phyloP scores from a whole-genome alignment of 345 rosid genomes.

The Cardamine occulta region DNA sequence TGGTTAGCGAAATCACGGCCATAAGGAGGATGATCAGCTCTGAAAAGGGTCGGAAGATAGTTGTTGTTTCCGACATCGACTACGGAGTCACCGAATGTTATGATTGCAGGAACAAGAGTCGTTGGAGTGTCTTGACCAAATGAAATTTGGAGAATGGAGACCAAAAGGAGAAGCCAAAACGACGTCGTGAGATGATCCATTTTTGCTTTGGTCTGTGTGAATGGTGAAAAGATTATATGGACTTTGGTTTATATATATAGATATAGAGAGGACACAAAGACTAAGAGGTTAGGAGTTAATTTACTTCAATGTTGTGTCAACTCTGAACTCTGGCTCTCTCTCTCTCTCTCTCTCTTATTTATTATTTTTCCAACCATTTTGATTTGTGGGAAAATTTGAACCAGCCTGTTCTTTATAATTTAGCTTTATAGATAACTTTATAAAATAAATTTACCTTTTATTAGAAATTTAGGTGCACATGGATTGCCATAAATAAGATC shows the following conservation, averaged over 20 bases:
- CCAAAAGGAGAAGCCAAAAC: slow-evolving; percentile 19
- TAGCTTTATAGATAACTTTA: neutral
- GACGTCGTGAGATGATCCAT: slow-evolving; percentile 30
- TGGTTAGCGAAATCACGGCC: slow-evolving; percentile 79
- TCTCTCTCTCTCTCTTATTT: slow-evolving; percentile 29
- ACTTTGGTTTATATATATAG: slow-evolving; percentile 30
- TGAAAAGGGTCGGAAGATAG: slow-evolving; percentile 76
- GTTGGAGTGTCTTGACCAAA: slow-evolving; percentile 47
- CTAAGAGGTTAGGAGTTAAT: slow-evolving; percentile 28
- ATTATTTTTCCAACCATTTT: slow-evolving; percentile 32
- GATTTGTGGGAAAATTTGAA: slow-evolving; percentile 23
- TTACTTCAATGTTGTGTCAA: slow-evolving; percentile 31
- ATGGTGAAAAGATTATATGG: slow-evolving; percentile 23
- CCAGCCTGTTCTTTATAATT: slow-evolving; percentile 30
- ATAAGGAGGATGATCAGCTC: slow-evolving; percentile 90
- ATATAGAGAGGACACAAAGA: neutral
- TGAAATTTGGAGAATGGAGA: slow-evolving; percentile 13
- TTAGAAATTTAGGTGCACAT: slow-evolving; percentile 25
- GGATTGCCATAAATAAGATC: slow-evolving; percentile 37
- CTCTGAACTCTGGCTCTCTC: neutral
- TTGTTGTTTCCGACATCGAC: slow-evolving; percentile 95
- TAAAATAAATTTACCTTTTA: slow-evolving; percentile 12
- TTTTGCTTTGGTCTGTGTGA: slow-evolving; percentile 32
- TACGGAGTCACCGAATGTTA: slow-evolving; percentile 83
- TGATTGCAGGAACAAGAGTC: slow-evolving; percentile 72